Percentiles rank a stretch among this genome's conserved stretches.
Conservation (phyloP, 2,329 filamentous ascomycete genomes). For the Penicillium rolfsii region DNA sequence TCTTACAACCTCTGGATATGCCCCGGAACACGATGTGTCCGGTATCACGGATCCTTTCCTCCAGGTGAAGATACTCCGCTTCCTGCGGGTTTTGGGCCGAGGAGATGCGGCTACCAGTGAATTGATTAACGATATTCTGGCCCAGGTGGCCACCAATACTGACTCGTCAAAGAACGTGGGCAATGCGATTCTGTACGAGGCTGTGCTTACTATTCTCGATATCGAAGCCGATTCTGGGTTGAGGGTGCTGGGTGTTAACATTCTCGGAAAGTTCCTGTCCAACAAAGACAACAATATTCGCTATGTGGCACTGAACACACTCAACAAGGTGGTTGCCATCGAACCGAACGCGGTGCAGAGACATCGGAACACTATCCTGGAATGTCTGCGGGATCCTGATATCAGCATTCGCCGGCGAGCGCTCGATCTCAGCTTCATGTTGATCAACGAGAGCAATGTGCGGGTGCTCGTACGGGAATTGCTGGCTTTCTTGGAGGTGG, state of each 20-base stretch:
- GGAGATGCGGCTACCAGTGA: slow-evolving; percentile 89
- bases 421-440: slow-evolving; percentile 95
- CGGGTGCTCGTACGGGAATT: slow-evolving; percentile 90
- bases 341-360: slow-evolving; percentile 97
- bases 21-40: slow-evolving; percentile 96
- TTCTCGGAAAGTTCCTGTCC: slow-evolving; percentile 95
- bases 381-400: slow-evolving; percentile 94
- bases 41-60: slow-evolving; percentile 97
- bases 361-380: slow-evolving; percentile 95
- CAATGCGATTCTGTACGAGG: slow-evolving; percentile 97
- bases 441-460: slow-evolving; percentile 97
- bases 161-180: slow-evolving; percentile 98
- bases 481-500: slow-evolving; percentile 91
- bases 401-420: slow-evolving; percentile 95
- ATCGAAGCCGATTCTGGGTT: slow-evolving; percentile 97
- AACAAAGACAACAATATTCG: slow-evolving; percentile 99
- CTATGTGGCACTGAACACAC: slow-evolving; percentile 94
- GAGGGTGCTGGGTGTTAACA: slow-evolving; percentile 93
- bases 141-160: slow-evolving; percentile 96
- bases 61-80: slow-evolving; percentile 90
- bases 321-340: slow-evolving; percentile 97
- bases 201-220: slow-evolving; percentile 93
- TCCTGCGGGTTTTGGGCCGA: slow-evolving; percentile 82
- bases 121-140: slow-evolving; percentile 97
- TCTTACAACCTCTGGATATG: slow-evolving; percentile 91